Base-by-base conservation (phyloP, 441 rosid species). In the Eutrema salsugineum region DNA sequence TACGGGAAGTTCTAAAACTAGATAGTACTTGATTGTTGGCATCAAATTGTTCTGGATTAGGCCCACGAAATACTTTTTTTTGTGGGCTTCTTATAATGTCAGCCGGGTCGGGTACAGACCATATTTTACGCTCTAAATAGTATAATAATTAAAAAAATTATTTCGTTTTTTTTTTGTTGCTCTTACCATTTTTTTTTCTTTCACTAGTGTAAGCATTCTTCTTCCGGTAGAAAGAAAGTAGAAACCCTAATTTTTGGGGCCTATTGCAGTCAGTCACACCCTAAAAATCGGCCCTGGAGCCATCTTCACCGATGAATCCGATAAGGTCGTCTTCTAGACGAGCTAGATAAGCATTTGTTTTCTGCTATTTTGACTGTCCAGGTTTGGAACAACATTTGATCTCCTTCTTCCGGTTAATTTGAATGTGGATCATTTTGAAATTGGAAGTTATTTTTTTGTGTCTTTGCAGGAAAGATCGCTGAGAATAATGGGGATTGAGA, bases 401-500 rank as follows among this genome's bases (percentile, higher is more conserved):
- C 1, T 51, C 57, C 57, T 47, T 63, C 48, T 11, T 50, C 58
- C 11, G 11, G 16, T 11, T 3, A 39, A 66, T 38, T 11, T 24
- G 6, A 32, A 8, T 20, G 47, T 32, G 62, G 32, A 32, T 66
- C 61, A 49, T 2, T 19, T 58, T 2, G 42, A 67, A 48, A 67
- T 8, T 51, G 8, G 14, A 16, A 72, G n/a, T n/a, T n/a, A 44
- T 22, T 42, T 1, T 8, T 43, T 0, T 33, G 10, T 10, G n/a
- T 12, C n/a, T 42, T 42, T 74, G 2, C 43, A 74, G 78, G 58
- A 24, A 50, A 73, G 56, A 75, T 58, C 63, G 33, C 63, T 42
- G 70, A 73, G 71, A 73, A 86, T 86, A 76, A 88, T 84, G 90
- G 93, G 44, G 36, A 49, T 71, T 32, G 68, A 44, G 70, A 8